Percentiles rank a stretch among this genome's conserved stretches.
Evolutionary conservation across 768 basidiomycete genomes (phyloP).

Genomic region (Trichaptum fuscoviolaceum): DNA sequence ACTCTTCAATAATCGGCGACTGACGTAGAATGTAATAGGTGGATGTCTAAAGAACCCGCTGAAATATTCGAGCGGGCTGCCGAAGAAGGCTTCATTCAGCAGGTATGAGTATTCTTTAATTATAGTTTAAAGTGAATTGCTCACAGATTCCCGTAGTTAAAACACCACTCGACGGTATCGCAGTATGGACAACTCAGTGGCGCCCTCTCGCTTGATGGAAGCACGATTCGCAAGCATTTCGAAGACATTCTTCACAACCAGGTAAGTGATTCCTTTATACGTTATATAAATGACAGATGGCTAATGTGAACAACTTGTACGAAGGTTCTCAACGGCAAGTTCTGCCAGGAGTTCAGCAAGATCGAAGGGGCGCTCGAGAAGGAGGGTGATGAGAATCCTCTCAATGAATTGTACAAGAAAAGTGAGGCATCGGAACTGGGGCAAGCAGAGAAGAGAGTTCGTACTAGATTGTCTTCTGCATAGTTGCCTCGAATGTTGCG

Average conservation of each 20-base stretch:
- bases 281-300: background rate
- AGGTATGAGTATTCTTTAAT: constrained; percentile 28
- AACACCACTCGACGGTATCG: constrained; percentile 56
- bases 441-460: constrained; percentile 56
- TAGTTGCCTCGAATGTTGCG: background rate
- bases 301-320: background rate
- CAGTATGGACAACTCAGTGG: constrained; percentile 60
- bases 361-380: constrained; percentile 55
- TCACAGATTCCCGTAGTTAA: constrained; percentile 33
- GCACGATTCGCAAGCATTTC: constrained; percentile 45
- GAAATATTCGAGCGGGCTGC: constrained; percentile 66
- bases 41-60: constrained; percentile 70
- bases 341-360: constrained; percentile 47
- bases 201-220: constrained; percentile 50
- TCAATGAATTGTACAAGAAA: constrained; percentile 47
- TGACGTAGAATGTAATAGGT: constrained; percentile 30
- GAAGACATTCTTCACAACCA: constrained; percentile 54
- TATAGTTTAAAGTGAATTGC: background rate
- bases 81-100: constrained; percentile 57
- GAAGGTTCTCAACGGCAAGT: constrained; percentile 56
- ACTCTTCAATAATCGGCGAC: background rate
- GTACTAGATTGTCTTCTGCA: constrained; percentile 36
- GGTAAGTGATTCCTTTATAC: constrained; percentile 22
- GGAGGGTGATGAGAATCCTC: constrained; percentile 48
- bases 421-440: constrained; percentile 48